Conservation (phyloP, 78 protist genomes). For the Cavenderia fasciculata region DNA sequence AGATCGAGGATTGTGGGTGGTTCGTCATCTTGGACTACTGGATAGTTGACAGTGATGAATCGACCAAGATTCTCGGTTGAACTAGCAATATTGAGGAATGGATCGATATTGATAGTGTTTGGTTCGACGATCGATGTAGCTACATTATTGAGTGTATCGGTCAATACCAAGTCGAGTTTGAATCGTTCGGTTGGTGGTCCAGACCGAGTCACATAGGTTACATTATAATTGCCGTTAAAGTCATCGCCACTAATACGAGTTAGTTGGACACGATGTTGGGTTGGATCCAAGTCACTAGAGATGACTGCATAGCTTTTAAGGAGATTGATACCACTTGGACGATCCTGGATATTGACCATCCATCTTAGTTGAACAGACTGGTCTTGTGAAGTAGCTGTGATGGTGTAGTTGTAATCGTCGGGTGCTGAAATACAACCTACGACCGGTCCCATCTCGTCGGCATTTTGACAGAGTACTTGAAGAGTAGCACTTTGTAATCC, state of each 20-base stretch:
- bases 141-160: constrained; percentile 1
- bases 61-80: not conserved
- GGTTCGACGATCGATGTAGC: not conserved
- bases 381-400: not conserved
- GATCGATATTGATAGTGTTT: not conserved
- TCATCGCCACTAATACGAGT: not conserved
- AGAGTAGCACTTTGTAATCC: not conserved
- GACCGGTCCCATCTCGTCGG: not conserved
- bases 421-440: not conserved
- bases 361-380: not conserved
- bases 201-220: not conserved
- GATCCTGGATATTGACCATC: constrained; percentile 1
- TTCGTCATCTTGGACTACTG: not conserved
- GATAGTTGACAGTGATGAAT: not conserved
- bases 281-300: not conserved
- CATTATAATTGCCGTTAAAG: not conserved
- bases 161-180: not conserved
- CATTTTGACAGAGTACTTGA: not conserved
- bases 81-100: not conserved
- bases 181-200: not conserved
- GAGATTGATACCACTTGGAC: not conserved
- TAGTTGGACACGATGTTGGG: not conserved
- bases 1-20: not conserved
- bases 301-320: not conserved
- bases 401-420: not conserved